Evolutionary conservation across 73 alveolate species (phyloP).

Genomic region (Breviolum minutum): DNA sequence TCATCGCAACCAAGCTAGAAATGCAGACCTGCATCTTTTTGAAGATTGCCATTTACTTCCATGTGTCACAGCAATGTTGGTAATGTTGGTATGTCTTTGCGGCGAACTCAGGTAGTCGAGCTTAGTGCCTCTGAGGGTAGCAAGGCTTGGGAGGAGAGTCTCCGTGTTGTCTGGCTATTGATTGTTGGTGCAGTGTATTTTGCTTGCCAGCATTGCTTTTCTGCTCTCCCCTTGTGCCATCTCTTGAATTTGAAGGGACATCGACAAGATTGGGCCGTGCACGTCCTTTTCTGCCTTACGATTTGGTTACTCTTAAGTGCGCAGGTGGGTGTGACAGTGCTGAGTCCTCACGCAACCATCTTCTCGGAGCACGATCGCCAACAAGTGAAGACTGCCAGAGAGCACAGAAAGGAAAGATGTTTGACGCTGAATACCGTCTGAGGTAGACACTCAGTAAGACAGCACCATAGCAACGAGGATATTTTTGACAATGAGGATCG

Average conservation of each 20-base stretch:
- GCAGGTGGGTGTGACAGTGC: constrained; percentile 91
- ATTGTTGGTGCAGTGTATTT: no score
- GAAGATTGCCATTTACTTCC: not conserved
- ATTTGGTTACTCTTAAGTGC: not conserved
- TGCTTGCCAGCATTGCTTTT: no score
- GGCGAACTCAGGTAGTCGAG: constrained; percentile 58
- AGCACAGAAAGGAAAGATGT: not conserved
- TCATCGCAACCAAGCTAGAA: no score
- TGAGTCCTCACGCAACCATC: constrained; percentile 87
- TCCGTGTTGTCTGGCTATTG: no score
- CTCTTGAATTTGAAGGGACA: not conserved
- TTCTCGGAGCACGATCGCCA: constrained; percentile 90
- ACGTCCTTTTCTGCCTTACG: not conserved
- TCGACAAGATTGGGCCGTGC: not conserved
- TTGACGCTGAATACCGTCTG: not conserved
- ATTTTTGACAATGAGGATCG: not conserved
- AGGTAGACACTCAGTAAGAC: not conserved
- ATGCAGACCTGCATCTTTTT: no score
- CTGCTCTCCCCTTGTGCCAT: not conserved
- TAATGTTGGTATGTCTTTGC: no score
- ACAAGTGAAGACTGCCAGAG: constrained; percentile 65
- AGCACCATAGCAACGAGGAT: not conserved
- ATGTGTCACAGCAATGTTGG: not conserved
- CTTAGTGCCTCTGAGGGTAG: constrained; percentile 78
- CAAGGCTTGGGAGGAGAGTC: not conserved